Conservation (phyloP, 208 protist species). For the Acanthamoeba culbertsoni region DNA sequence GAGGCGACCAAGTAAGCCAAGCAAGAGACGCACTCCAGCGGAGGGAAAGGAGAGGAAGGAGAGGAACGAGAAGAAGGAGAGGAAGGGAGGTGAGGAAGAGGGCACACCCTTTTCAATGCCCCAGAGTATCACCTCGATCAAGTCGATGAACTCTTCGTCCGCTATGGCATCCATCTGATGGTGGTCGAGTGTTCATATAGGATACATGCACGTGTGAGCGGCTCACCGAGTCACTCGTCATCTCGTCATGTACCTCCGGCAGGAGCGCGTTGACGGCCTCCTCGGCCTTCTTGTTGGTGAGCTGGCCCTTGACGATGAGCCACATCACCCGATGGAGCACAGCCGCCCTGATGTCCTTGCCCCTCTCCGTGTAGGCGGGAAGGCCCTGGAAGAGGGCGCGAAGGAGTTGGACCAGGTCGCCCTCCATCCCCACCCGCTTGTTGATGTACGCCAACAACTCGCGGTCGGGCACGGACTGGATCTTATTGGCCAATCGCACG, state of each 20-base stretch:
- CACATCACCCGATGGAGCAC: background rate
- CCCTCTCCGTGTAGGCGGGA: background rate
- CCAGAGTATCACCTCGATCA: background rate
- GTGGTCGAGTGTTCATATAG: background rate
- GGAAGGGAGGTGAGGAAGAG: too few relatives aligned
- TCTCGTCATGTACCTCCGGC: constrained; percentile 17
- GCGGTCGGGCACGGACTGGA: background rate
- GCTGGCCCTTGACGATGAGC: constrained; percentile 9
- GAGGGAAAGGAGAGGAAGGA: too few relatives aligned
- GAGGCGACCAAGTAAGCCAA: background rate
- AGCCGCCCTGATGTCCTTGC: background rate
- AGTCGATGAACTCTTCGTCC: constrained; percentile 41
- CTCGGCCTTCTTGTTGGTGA: constrained; percentile 35
- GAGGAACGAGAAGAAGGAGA: background rate
- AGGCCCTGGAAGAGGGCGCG: constrained; percentile 7
- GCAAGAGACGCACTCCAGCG: too few relatives aligned
- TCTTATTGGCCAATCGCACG: background rate
- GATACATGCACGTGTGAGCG: background rate
- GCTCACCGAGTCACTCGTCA: background rate
- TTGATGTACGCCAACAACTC: constrained; percentile 27
- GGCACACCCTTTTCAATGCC: constrained; percentile 19
- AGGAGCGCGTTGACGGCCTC: constrained; percentile 6
- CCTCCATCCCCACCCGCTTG: background rate
- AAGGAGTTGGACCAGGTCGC: background rate
- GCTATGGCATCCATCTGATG: constrained; percentile 16